A percentile compares a stretch with the other conserved stretches of the same genome.
Evolutionary conservation across 768 basidiomycete species (phyloP).

Genomic region (Boletus sensibilis): DNA sequence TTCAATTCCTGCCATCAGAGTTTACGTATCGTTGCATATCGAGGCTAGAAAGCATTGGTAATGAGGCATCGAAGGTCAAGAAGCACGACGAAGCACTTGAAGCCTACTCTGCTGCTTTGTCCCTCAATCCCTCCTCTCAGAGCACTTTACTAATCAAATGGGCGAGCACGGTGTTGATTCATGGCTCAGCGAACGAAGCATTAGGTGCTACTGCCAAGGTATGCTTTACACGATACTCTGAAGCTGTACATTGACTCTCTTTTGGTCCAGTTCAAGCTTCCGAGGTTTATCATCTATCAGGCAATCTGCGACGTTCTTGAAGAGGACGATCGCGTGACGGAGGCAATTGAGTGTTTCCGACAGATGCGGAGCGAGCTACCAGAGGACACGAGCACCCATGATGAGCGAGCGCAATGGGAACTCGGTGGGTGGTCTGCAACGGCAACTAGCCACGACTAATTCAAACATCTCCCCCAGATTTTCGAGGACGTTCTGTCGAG

Average conservation of each 20-base stretch:
- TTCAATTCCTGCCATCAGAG: neutral
- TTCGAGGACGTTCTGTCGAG: neutral
- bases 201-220: neutral
- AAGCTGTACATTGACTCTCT: neutral
- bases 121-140: neutral
- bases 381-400: neutral
- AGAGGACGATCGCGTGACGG: neutral
- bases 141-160: neutral
- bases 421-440: neutral
- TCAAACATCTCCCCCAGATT: neutral
- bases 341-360: neutral
- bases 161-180: neutral
- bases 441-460: neutral
- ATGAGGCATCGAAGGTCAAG: neutral
- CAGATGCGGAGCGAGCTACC: neutral
- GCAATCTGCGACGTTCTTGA: slow-evolving; percentile 4
- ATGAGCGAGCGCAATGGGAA: neutral
- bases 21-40: neutral
- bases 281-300: neutral
- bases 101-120: neutral
- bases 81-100: neutral
- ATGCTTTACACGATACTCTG: neutral
- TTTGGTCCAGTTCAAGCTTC: neutral
- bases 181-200: neutral
- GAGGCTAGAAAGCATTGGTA: neutral